These are phyloP conservation scores for Bertia moriformis DNA, from an alignment of 2,329 filamentous ascomycete genomes.

Conservation along the genomic window DNA sequence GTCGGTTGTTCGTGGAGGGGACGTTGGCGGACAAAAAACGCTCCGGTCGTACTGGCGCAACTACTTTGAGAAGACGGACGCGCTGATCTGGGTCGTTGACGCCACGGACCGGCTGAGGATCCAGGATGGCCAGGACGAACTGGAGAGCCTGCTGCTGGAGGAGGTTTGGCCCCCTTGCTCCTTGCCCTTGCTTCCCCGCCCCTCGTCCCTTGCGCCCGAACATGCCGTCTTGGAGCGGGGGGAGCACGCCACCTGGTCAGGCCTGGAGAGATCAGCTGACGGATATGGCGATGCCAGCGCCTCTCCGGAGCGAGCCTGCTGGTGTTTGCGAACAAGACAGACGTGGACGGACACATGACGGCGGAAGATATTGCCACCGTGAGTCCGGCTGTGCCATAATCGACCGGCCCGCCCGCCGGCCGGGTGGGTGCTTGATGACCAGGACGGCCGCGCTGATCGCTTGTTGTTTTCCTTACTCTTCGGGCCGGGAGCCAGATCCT, in stretches of 20 bases:
- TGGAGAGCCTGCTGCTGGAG: constrained; percentile 76
- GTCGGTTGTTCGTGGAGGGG: too few species aligned
- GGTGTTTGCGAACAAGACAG: constrained; percentile 94
- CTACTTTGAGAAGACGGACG: constrained; percentile 99
- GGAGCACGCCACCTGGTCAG: too few species aligned
- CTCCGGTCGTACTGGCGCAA: constrained; percentile 97
- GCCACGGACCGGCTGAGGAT: constrained; percentile 84
- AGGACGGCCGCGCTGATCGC: background rate
- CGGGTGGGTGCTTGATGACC: constrained; percentile 1
- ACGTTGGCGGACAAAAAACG: constrained; percentile 95
- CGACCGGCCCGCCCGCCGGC: too few species aligned
- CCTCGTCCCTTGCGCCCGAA: constrained; percentile 2
- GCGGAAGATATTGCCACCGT: constrained; percentile 69
- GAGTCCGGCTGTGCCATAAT: too few species aligned
- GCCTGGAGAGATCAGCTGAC: background rate
- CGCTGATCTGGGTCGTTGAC: constrained; percentile 95
- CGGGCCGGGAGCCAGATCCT: constrained; percentile 39
- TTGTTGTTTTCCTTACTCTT: background rate
- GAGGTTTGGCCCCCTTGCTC: constrained; percentile 52
- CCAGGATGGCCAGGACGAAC: constrained; percentile 73
- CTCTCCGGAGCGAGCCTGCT: constrained; percentile 82
- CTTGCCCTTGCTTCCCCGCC: too few species aligned
- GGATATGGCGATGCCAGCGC: constrained; percentile 38
- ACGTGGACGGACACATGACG: constrained; percentile 79
- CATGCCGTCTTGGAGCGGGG: background rate